Base-by-base conservation (phyloP, 2,329 filamentous ascomycete genomes). In the Chrysoporthe deuterocubensis region DNA sequence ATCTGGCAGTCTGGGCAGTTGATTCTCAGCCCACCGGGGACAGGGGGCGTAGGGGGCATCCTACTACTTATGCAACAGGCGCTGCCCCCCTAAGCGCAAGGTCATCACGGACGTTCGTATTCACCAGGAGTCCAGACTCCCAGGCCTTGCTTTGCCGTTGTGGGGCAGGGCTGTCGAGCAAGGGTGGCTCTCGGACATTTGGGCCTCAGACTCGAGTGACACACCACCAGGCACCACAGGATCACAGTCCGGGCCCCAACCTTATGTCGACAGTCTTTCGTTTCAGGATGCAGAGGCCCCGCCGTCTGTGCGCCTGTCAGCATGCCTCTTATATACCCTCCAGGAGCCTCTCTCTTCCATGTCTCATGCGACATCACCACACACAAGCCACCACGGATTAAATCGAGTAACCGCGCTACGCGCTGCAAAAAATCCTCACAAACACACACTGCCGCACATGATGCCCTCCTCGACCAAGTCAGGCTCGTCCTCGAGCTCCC, bases 401-500 rank as follows among this genome's bases (percentile, higher is more conserved):
- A 32, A 57, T 37, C 18, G 8, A 34, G 5, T 21, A 37, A 21
- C 34, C 9, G 54, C 34, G 54, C 18, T 57, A 57, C 34, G 34
- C 16, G 34, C 34, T 40, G 32, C 18, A 37, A 58, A n/a, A 58
- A 21, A 60, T 14, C 11, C 26, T 16, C 52, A 56, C 3, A 56
- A 9, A 32, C 8, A n/a, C 54, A 57, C 32, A 42, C 32, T 3
- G 6, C 6, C 32, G 3, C 37, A 46, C 61, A 62, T 42, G 37
- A 68, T 68, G 66, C 66, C 68, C 13, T 70, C 68, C 1, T 68
- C 68, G 16, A 70, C 66, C 42, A 68, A 66, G 11, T 69, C 68
- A 34, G 63, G 43, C 13, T 66, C 68, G 2, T 68, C 68, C 3
- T 68, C 68, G 16, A 65, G 59, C 66, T 63, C 66, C 14, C 65